Evolutionary conservation across 495 filamentous ascomycete species (phyloP), one percentile per base, ranked within the genome.

Genomic region (Cercophora sp.): DNA sequence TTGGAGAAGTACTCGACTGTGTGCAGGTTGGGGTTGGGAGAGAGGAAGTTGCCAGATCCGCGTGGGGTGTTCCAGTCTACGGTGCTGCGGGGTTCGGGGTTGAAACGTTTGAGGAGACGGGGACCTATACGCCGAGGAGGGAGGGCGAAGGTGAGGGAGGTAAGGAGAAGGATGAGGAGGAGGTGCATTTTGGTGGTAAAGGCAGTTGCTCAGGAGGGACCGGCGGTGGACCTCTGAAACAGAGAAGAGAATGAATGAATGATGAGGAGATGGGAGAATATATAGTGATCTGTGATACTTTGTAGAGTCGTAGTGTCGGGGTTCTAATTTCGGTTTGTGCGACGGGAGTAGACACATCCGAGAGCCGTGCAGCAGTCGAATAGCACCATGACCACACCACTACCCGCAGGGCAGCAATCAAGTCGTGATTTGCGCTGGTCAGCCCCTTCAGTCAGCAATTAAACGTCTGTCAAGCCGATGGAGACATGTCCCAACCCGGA

Each of bases 41-140:
- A 13, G 34, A 63, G 54, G 50, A 54, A 52, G 20, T 22, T 23
- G 40, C 18, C 46, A 25, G 48, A 25, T 13, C 18, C 22, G 10
- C 60, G 60, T 18, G 60, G 57, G 10, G 56, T 32, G 43, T 63
- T 60, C 60, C 60, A 63, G 36, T 63, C 52, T 11, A 34, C 16
- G 13, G 35, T 4, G 5, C 42, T 27, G 26, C 55, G 48, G 3
- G 55, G 55, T 34, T 53, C 51, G 23, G 31, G 9, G 47, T 37
- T 23, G 47, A 49, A 49, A 34, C 47, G 47, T 25, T 39, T 39
- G 47, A 16, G 11, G 47, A 49, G 20, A 1, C 39, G 36, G 34
- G 2, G 31, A n/a, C n/a, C 9, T 1, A 34, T 19, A n/a, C 5
- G 10, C 22, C 10, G 19, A 34, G 31, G 11, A 16, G 32, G 34